Base-by-base conservation (phyloP, 192 early-diverging fungal species). In the Backusella sp. region DNA sequence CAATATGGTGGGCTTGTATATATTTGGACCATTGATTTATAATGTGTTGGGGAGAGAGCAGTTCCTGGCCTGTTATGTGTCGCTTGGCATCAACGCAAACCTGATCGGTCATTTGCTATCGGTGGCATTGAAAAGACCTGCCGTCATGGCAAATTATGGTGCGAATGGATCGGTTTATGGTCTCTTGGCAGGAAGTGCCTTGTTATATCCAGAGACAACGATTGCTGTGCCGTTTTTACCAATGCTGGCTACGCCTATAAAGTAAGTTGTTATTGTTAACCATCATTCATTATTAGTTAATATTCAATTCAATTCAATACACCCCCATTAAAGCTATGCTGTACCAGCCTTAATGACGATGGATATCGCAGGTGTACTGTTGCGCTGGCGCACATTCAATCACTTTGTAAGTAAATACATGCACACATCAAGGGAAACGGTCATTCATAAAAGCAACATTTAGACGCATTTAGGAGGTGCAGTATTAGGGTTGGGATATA, bases 121-220 rank as follows among this genome's bases (percentile, higher is more conserved):
- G 19, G 53, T 90, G 32, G 71, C 79, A 84, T 79, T 35, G 77
- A 77, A 65, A 79, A 76, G 66, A 77, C 53, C 9, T 84, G 91
- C 9, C 72, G 89, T 70, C 34, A 6, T 42, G 15, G 89, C 92
- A 0, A 86, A 86, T 28, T 80, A 96, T 39, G 95, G 96, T 17
- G 95, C 96, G 11, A 91, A 88, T 73, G 96, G 96, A 0, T 94
- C 93, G 3, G 79, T 96, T 26, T 96, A 90, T 76, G 89, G 90
- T 14, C 87, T 93, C 34, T 42, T 97, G 7, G 85, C 88, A 28
- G 86, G 86, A 0, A 85, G 84, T 4, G 88, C 90, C 32, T 80
- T 87, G 36, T 26, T 88, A 70, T 85, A 85, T 35, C 93, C 93
- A 2, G 73, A 90, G 36, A 76, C 88, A 6, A 81, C 80, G 19